Evolutionary conservation across 257 asterid species (phyloP), one percentile per base, ranked within the genome.

Genomic region (Capsicum chinense): DNA sequence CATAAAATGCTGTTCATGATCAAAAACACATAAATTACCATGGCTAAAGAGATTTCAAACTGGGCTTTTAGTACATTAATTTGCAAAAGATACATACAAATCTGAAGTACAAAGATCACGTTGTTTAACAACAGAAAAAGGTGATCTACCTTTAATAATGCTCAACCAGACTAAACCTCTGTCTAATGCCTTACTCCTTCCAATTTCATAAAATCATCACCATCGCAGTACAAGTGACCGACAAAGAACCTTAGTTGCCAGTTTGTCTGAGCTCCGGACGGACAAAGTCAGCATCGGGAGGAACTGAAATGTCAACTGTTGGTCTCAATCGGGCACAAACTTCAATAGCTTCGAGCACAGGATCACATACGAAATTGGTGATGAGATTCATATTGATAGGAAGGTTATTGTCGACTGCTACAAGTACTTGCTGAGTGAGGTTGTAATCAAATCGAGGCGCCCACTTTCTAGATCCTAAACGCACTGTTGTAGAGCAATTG

Each of bases 381-480:
- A 95, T 88, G 80, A 95, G 96, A 86, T 93, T 98, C 82, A 56
- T 86, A 87, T 93, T 94, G 87, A 95, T 86, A n/a, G 99, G 92
- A 21, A 92, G 6, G 5, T 83, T 85, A 48, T 85, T 90, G 87
- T 95, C 98, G 39, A 93, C 98, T 0, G 98, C 92, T 48, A 94
- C 98, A 66, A 95, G 89, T 3, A 98, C 98, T 87, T 95, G 98
- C 85, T 95, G 99, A 21, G 98, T 95, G 54, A 95, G 92, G 82
- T 93, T 86, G 89, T 94, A 95, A 62, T 95, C 99, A 9, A 95
- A 95, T 71, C 98, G 86, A 7, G 98, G 98, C 2, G 99, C 98
- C 98, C 99, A 95, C 87, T 95, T 95, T 88, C 98, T 92, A 2
- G 99, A 93, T 54, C 99, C 99, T 84, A 94, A 73, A 0, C 98